Evolutionary conservation across 2,329 filamentous ascomycete species (phyloP).

Genomic region (Ophiostoma tasmaniense): DNA sequence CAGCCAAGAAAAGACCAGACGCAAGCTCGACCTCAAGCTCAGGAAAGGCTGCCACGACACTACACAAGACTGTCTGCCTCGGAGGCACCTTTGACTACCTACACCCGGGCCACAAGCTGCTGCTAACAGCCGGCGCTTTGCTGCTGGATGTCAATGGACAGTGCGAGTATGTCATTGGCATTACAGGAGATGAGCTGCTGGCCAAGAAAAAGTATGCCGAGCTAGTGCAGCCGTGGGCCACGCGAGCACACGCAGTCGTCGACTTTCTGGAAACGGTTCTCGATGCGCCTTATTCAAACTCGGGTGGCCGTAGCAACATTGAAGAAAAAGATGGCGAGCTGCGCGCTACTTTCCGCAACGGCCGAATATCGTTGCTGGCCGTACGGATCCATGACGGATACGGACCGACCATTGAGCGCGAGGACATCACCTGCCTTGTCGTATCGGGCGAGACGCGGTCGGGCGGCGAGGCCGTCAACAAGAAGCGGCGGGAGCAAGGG

Average conservation of each 20-base stretch:
- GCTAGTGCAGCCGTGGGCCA: slow-evolving; percentile 70
- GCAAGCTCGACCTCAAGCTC: background rate
- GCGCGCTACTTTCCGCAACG: slow-evolving; percentile 49
- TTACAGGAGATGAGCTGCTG: slow-evolving; percentile 80
- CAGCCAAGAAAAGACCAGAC: background rate
- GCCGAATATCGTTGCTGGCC: slow-evolving; percentile 60
- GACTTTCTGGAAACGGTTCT: slow-evolving; percentile 63
- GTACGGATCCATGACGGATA: slow-evolving; percentile 81
- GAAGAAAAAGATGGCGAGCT: slow-evolving; percentile 37
- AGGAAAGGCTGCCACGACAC: slow-evolving; percentile 18
- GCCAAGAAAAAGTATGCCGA: slow-evolving; percentile 83
- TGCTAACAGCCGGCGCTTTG: slow-evolving; percentile 79
- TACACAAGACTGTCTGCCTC: slow-evolving; percentile 60
- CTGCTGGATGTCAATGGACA: slow-evolving; percentile 36
- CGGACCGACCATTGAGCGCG: slow-evolving; percentile 80
- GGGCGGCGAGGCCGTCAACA: slow-evolving; percentile 78
- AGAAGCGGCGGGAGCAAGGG: slow-evolving; percentile 65
- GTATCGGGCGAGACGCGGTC: slow-evolving; percentile 81
- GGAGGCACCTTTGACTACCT: slow-evolving; percentile 96
- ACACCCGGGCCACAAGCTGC: slow-evolving; percentile 90
- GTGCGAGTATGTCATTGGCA: slow-evolving; percentile 66
- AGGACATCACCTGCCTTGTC: slow-evolving; percentile 69
- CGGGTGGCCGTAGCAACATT: slow-evolving; percentile 27
- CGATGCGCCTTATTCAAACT: slow-evolving; percentile 38
- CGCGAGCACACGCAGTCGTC: slow-evolving; percentile 60